Evolutionary conservation across 2,329 filamentous ascomycete genomes (phyloP), one percentile per base, ranked within the genome.

Genomic region (Fusarium domesticum): DNA sequence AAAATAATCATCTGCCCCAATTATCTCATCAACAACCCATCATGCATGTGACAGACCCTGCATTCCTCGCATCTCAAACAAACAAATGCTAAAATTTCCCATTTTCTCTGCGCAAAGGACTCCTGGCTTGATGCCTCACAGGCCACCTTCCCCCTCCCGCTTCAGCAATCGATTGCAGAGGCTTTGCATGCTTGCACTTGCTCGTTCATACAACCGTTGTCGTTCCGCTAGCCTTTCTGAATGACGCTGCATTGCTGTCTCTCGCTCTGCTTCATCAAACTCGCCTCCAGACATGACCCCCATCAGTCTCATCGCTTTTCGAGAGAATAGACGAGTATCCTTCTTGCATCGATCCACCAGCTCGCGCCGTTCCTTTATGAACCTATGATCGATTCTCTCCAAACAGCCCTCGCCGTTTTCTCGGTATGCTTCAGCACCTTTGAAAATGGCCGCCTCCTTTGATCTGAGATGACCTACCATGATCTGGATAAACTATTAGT

Each of bases 381-480:
- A 57, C 7, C 51, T 56, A 11, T 43, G 47, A n/a, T 50, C 42
- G 3, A 65, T 55, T 15, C 45, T 56, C 8, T 43, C 43, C 18
- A 64, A 49, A 3, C 55, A 61, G 4, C 37, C 36, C 2, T 52
- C 31, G 4, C 43, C 51, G n/a, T 48, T 56, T 14, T 50, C 48
- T 3, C 42, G 49, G 39, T 65, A 65, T 1, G 41, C 39, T 15
- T 54, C 48, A n/a, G 53, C 53, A 3, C 57, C 33, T 6, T 43
- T 50, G 17, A 45, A 49, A 15, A 58, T 42, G 2, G 39, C 37
- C 4, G 38, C 46, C 46, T 63, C 59, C 17, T 53, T 64, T 16
- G 43, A 31, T 15, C 43, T 43, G 2, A 65, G 48, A 39, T 57
- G 56, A 23, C 32, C 35, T 37, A 59, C 39, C 40, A 65, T 47